These are phyloP conservation scores for Verbascum thapsus DNA, from an alignment of 257 asterid species.

Conservation along the genomic window DNA sequence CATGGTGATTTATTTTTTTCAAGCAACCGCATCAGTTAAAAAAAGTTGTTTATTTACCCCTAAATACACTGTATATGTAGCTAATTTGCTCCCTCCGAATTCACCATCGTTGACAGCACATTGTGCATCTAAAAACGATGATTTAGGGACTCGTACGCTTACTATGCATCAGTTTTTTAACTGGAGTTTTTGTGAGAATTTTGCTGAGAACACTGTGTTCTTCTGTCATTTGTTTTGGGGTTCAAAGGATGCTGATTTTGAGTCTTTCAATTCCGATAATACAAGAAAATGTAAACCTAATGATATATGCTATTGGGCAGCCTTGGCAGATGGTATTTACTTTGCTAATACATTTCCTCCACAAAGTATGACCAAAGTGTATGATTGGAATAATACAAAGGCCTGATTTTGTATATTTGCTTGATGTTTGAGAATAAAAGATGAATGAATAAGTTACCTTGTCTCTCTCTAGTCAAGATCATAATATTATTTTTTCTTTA, in stretches of 20 bases:
- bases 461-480: no score
- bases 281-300: background rate
- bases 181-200: background rate
- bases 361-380: background rate
- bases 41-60: no score
- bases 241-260: background rate
- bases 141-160: background rate
- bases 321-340: background rate
- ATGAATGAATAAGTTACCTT: no score
- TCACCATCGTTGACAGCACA: background rate
- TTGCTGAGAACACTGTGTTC: background rate
- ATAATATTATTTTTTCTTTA: no score
- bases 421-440: no score
- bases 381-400: no score
- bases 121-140: no score
- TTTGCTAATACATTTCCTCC: background rate
- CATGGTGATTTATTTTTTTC: no score
- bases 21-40: no score
- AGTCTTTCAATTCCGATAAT: background rate
- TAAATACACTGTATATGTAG: no score
- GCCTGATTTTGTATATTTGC: no score
- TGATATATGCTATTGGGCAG: background rate
- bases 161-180: background rate
- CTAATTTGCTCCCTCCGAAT: constrained; percentile 19
- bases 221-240: constrained; percentile 20